These are phyloP conservation scores for Alternaria alternata DNA, from an alignment of 2,329 filamentous ascomycete genomes.

Conservation along the genomic window DNA sequence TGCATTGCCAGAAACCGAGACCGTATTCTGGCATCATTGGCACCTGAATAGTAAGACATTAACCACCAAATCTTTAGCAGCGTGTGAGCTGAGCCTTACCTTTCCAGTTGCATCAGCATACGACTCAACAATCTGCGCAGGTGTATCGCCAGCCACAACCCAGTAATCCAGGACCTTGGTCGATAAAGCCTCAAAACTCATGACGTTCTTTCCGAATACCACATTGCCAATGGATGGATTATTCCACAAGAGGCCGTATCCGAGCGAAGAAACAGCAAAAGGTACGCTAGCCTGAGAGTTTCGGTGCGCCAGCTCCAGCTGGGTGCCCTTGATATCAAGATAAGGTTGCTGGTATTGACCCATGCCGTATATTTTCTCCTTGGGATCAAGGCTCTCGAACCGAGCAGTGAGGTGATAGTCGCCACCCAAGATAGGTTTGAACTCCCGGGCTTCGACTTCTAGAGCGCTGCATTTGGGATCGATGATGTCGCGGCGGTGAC, in stretches of 20 bases:
- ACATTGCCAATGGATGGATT: constrained; percentile 69
- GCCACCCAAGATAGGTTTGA: constrained; percentile 61
- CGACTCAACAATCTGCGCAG: constrained; percentile 63
- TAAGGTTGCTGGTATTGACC: constrained; percentile 72
- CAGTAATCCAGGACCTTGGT: constrained; percentile 69
- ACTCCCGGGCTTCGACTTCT: constrained; percentile 65
- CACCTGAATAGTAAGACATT: constrained; percentile 42
- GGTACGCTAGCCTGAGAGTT: constrained; percentile 73
- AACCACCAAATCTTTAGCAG: not conserved
- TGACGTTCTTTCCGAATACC: constrained; percentile 68
- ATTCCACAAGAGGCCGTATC: constrained; percentile 73
- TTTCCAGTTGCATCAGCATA: constrained; percentile 66
- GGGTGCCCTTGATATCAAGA: constrained; percentile 69
- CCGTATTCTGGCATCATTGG: constrained; percentile 75
- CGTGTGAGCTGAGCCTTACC: constrained; percentile 33
- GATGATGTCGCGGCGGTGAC: constrained; percentile 59
- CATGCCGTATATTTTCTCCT: constrained; percentile 73
- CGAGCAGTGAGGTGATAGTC: constrained; percentile 67
- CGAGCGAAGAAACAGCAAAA: constrained; percentile 66
- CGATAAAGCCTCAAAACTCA: constrained; percentile 67
- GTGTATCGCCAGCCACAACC: constrained; percentile 66
- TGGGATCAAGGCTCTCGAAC: constrained; percentile 62
- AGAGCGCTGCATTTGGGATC: constrained; percentile 69
- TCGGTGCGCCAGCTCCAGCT: constrained; percentile 70
- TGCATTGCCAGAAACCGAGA: constrained; percentile 74